Evolutionary conservation across 371 early-diverging fungal genomes (phyloP), one percentile per base, ranked within the genome.

Genomic region (Apophysomyces ossiformis): DNA sequence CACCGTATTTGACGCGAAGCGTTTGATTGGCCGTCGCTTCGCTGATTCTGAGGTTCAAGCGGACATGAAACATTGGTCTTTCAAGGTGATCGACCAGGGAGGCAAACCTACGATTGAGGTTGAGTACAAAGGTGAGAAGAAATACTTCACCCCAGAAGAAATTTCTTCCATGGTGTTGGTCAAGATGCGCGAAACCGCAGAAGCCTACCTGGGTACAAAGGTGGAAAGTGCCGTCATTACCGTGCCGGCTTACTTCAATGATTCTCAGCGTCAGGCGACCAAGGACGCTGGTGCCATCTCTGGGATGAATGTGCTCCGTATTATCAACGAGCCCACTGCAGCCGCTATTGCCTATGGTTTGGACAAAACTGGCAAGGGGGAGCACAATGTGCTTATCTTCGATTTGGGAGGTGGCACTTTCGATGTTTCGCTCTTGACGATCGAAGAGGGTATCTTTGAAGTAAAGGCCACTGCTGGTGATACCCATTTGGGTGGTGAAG

Each of bases 401-500:
- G 96, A 96, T 85, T 78, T 96, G 66, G 96, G 96, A 72, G 96
- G 96, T 75, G 96, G 96, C 84, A 96, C 96, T 58, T 93, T 95
- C 79, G 96, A 96, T 87, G 90, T 97, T 26, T 95, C 96, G 45
- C 87, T 95, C 65, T 75, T 96, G 56, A 89, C 92, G 71, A 93
- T 93, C 68, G 91, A 92, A 68, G 91, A 89, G 70, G 93, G 91
- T 72, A 88, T 93, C 72, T 93, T 96, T 72, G 96, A 95, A 77
- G 94, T 93, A 75, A 93, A 93, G 85, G 92, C 94, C 59, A 96
- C 96, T 71, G 93, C 92, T 80, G 96, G 96, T 75, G 93, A 95
- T 84, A 95, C 94, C 46, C 96, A 96, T 79, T 81, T 99, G 66
- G 99, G 99, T 66, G 99, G 99, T 69, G 98, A 96, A 85, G 97